phyloP scores from a whole-genome alignment of 176 grass and related monocot genomes.

The Carex pumila region DNA sequence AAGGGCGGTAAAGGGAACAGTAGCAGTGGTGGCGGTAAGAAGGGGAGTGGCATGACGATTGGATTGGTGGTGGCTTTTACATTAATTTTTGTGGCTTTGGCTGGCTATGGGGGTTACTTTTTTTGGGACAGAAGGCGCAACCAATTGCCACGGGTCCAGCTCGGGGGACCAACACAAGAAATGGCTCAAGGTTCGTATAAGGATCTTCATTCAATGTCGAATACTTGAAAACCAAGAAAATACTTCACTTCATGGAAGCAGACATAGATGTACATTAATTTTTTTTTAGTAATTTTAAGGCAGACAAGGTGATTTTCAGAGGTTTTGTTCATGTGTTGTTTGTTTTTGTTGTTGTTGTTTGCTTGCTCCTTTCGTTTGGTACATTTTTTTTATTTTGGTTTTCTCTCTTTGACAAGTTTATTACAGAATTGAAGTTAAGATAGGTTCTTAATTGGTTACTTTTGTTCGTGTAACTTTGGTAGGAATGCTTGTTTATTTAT shows the following conservation, averaged over 20 bases:
- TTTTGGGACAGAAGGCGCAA: slow-evolving; percentile 3
- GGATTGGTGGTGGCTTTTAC: slow-evolving; percentile 2
- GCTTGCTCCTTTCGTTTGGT: background rate
- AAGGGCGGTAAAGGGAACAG: background rate
- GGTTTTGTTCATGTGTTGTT: slow-evolving; percentile 4
- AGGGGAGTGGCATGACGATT: background rate
- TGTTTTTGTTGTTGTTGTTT: background rate
- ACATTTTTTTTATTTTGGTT: background rate
- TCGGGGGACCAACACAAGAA: slow-evolving; percentile 7
- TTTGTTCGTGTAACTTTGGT: background rate
- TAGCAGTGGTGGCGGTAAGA: background rate
- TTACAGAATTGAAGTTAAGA: background rate
- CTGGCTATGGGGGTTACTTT: slow-evolving; percentile 2
- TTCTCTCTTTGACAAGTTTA: background rate
- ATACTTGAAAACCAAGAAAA: background rate
- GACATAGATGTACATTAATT: background rate
- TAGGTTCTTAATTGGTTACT: background rate
- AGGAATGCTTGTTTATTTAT: background rate
- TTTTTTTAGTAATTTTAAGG: background rate
- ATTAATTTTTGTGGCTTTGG: background rate
- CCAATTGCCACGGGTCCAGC: background rate
- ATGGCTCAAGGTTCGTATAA: background rate
- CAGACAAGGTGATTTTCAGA: background rate
- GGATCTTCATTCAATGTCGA: background rate
- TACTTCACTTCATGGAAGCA: background rate